Evolutionary conservation across 805 yeast genomes (phyloP).

Genomic region (Yarrowia sp.): DNA sequence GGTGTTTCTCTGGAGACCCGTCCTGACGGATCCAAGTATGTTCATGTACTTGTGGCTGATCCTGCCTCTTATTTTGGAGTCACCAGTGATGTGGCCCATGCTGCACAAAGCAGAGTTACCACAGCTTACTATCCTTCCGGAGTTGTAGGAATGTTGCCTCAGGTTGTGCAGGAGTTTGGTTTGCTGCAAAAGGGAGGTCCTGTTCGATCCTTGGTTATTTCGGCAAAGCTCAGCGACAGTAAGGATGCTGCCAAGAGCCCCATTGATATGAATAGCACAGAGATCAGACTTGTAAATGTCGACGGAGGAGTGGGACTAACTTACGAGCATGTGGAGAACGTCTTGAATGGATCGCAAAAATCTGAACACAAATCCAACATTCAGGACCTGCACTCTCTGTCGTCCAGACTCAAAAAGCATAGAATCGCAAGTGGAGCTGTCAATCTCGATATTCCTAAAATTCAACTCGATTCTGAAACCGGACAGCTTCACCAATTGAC

Average conservation of each 20-base stretch:
- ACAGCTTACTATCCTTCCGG: constrained; percentile 73
- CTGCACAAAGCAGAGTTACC: constrained; percentile 30
- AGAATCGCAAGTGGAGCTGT: constrained; percentile 45
- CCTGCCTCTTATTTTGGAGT: constrained; percentile 64
- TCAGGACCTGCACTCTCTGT: constrained; percentile 35
- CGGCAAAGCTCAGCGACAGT: neutral
- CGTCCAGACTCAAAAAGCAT: constrained; percentile 36
- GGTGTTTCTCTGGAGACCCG: constrained; percentile 60
- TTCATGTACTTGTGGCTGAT: constrained; percentile 81
- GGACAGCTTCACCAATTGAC: constrained; percentile 32
- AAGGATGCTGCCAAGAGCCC: neutral
- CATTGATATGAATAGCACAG: neutral
- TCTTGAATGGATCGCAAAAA: constrained; percentile 39
- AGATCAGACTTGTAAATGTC: constrained; percentile 40
- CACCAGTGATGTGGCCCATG: neutral
- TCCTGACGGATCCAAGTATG: constrained; percentile 32
- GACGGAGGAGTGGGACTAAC: constrained; percentile 40
- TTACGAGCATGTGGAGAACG: constrained; percentile 58
- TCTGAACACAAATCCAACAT: constrained; percentile 39
- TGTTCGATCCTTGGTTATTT: neutral
- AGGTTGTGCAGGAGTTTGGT: constrained; percentile 24
- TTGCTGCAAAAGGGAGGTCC: neutral
- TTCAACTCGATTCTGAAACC: constrained; percentile 20
- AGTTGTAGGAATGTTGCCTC: constrained; percentile 69
- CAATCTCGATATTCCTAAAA: constrained; percentile 33